phyloP scores from a whole-genome alignment of 1,284 basidiomycete genomes.

The Caloboletus inedulis region DNA sequence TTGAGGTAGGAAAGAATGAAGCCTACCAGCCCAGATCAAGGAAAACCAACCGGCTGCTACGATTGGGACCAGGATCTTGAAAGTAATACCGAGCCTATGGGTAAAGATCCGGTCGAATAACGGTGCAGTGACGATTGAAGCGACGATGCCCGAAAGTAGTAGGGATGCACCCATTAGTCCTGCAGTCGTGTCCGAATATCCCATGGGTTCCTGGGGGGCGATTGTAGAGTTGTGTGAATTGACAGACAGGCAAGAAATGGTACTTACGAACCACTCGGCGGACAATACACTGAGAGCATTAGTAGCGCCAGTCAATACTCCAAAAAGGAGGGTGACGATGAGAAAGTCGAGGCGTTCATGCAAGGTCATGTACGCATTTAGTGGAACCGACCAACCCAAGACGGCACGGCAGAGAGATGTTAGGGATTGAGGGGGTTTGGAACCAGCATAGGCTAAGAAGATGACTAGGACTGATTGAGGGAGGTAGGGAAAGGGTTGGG shows the following conservation, averaged over 20 bases:
- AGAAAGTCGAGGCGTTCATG: conserved; percentile 68
- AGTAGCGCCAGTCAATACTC: conserved; percentile 57
- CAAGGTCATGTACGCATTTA: conserved; percentile 52
- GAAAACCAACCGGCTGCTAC: conserved; percentile 63
- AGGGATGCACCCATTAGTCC: conserved; percentile 70
- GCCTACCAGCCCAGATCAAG: conserved; percentile 72
- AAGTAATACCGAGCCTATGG: conserved; percentile 56
- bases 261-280: conserved; percentile 60
- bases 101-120: conserved; percentile 77
- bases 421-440: conserved; percentile 53
- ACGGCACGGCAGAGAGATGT: conserved; percentile 55
- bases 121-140: conserved; percentile 63
- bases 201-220: conserved; percentile 56
- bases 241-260: neutral
- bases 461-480: neutral
- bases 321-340: conserved; percentile 59
- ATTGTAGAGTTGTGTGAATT: neutral
- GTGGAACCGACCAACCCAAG: conserved; percentile 42
- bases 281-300: conserved; percentile 62
- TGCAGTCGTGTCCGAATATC: conserved; percentile 60
- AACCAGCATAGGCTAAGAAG: conserved; percentile 58
- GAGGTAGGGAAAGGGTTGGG: neutral
- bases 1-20: neutral
- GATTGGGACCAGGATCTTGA: conserved; percentile 59
- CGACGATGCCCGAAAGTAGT: conserved; percentile 64